Conservation (phyloP, 2,329 filamentous ascomycete species). For the Chrysoporthe cubensis region DNA sequence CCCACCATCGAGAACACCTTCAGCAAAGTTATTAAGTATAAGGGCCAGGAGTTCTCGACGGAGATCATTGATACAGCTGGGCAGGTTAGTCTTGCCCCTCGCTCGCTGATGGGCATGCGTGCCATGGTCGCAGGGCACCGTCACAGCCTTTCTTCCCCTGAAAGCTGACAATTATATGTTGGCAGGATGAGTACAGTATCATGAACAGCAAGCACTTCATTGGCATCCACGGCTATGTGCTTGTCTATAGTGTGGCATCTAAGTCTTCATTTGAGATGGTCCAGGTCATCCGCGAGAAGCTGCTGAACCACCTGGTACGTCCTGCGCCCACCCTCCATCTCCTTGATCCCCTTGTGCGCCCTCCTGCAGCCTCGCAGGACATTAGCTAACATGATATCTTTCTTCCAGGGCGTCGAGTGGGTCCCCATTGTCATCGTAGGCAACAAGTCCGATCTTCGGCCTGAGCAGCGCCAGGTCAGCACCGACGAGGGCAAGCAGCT, state of each 20-base stretch:
- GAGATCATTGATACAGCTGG: conserved; percentile 99
- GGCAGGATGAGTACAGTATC: conserved; percentile 95
- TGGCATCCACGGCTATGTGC: conserved; percentile 97
- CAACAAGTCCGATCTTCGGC: conserved; percentile 93
- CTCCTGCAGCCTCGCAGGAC: background rate
- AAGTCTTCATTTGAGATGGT: conserved; percentile 98
- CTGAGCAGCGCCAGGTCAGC: conserved; percentile 90
- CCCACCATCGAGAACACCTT: conserved; percentile 99
- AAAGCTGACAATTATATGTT: conserved; percentile 13
- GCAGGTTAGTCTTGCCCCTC: conserved; percentile 61
- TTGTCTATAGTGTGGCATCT: conserved; percentile 96
- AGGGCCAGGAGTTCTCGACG: conserved; percentile 89
- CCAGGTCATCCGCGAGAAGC: conserved; percentile 93
- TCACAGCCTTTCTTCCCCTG: background rate
- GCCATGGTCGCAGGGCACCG: background rate
- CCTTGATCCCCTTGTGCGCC: background rate
- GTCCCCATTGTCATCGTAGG: conserved; percentile 94
- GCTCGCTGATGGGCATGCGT: background rate
- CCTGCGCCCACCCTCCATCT: background rate
- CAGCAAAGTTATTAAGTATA: conserved; percentile 90
- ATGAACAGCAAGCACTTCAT: conserved; percentile 99
- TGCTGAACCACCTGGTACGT: conserved; percentile 85
- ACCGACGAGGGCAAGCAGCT: conserved; percentile 84
- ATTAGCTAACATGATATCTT: conserved; percentile 2
- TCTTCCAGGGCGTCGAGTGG: conserved; percentile 79